Evolutionary conservation across 306 rosid genomes (phyloP).

Genomic region (Hylodesmum podocarpum): DNA sequence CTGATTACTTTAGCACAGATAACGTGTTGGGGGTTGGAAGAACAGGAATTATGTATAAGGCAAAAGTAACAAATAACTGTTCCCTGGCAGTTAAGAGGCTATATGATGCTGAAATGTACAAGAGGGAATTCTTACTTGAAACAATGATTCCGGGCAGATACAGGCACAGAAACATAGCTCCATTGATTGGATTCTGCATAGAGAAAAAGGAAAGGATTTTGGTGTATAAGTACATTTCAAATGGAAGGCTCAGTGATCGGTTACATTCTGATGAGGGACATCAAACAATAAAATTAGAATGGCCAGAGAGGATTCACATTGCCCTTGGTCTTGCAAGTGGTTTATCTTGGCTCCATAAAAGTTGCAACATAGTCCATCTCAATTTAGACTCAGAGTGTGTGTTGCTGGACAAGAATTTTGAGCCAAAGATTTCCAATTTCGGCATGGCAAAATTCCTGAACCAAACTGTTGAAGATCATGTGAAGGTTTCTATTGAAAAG

Average conservation of each 20-base stretch:
- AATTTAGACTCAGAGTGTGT: slow-evolving; percentile 33
- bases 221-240: slow-evolving; percentile 34
- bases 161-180: slow-evolving; percentile 28
- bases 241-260: slow-evolving; percentile 38
- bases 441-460: slow-evolving; percentile 22
- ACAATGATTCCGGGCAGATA: slow-evolving; percentile 24
- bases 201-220: slow-evolving; percentile 25
- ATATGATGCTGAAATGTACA: slow-evolving; percentile 8
- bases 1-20: slow-evolving; percentile 31
- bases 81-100: slow-evolving; percentile 39
- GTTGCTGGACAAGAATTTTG: slow-evolving; percentile 37
- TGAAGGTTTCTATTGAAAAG: slow-evolving; percentile 7
- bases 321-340: slow-evolving; percentile 44
- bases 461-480: neutral
- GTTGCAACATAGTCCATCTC: slow-evolving; percentile 31
- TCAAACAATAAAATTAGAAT: neutral
- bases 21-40: slow-evolving; percentile 38
- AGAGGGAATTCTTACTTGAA: slow-evolving; percentile 34
- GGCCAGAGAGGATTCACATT: slow-evolving; percentile 39
- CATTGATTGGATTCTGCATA: slow-evolving; percentile 33
- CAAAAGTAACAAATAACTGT: slow-evolving; percentile 13
- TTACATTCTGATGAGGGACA: slow-evolving; percentile 14
- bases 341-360: slow-evolving; percentile 39
- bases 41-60: slow-evolving; percentile 43
- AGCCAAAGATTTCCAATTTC: slow-evolving; percentile 43